These are phyloP conservation scores for Fusarium verticillioides DNA, from an alignment of 2,329 filamentous ascomycete species.

Conservation along the genomic window DNA sequence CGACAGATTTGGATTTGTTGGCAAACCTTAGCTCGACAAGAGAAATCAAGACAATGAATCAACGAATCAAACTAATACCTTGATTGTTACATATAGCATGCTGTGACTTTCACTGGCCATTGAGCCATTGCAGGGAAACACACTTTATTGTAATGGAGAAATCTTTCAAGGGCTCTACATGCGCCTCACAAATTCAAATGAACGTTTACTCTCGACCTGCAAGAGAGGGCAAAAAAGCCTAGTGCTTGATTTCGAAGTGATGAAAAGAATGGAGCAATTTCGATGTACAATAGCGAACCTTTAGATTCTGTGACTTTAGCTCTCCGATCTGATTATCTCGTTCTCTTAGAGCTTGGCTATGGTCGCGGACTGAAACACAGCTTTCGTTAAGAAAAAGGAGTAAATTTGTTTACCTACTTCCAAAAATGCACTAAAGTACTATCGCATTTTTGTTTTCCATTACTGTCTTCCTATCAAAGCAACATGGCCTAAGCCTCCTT, in stretches of 20 bases:
- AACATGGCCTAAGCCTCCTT: no score
- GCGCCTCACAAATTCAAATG: neutral
- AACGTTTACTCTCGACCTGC: neutral
- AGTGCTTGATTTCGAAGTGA: neutral
- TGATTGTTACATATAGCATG: no score
- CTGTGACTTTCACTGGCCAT: no score
- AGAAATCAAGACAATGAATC: no score
- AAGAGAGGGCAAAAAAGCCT: neutral
- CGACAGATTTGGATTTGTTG: no score
- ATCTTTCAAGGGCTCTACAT: neutral
- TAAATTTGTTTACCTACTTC: neutral
- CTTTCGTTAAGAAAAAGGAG: neutral
- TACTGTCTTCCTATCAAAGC: neutral
- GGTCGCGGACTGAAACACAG: neutral
- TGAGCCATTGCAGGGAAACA: no score
- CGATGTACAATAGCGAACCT: neutral
- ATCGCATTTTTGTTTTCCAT: neutral
- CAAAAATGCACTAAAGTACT: neutral
- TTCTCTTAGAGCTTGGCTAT: neutral
- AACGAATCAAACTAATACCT: no score
- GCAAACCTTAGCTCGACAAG: no score
- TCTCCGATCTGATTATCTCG: no score
- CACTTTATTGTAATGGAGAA: neutral
- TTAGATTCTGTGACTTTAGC: neutral
- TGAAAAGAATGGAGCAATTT: neutral